Evolutionary conservation across 306 rosid genomes (phyloP).

Genomic region (Inga leiocalycina): DNA sequence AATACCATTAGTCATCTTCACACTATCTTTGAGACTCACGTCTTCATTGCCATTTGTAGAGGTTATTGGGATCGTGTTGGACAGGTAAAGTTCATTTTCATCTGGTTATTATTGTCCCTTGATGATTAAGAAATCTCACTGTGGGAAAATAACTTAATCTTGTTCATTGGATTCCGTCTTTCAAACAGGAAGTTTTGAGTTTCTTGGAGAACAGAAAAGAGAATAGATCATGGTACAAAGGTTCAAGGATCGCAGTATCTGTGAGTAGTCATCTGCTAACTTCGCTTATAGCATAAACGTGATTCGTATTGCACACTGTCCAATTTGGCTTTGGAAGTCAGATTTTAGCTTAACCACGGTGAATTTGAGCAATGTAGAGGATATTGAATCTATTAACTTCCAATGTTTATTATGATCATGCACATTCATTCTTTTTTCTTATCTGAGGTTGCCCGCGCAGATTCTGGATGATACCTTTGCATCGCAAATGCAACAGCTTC

Average conservation of each 20-base stretch:
- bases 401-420: background rate
- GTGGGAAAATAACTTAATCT: background rate
- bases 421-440: constrained; percentile 12
- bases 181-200: constrained; percentile 79
- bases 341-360: too few species aligned
- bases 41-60: constrained; percentile 82
- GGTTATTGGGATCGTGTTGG: constrained; percentile 98
- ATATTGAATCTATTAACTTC: too few species aligned
- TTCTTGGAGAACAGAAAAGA: constrained; percentile 96
- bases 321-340: too few species aligned
- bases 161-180: constrained; percentile 15
- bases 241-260: constrained; percentile 80
- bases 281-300: background rate
- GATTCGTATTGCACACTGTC: too few species aligned
- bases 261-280: constrained; percentile 55
- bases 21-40: constrained; percentile 68
- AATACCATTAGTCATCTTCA: constrained; percentile 77
- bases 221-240: constrained; percentile 93
- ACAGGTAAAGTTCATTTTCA: constrained; percentile 53
- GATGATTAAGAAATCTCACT: background rate
- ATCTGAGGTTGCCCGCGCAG: constrained; percentile 42
- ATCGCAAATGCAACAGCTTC: constrained; percentile 86
- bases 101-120: background rate
- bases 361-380: background rate
- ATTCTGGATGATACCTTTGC: constrained; percentile 89